Evolutionary conservation across 2,329 filamentous ascomycete genomes (phyloP).

Genomic region (Trichoderma sp.): DNA sequence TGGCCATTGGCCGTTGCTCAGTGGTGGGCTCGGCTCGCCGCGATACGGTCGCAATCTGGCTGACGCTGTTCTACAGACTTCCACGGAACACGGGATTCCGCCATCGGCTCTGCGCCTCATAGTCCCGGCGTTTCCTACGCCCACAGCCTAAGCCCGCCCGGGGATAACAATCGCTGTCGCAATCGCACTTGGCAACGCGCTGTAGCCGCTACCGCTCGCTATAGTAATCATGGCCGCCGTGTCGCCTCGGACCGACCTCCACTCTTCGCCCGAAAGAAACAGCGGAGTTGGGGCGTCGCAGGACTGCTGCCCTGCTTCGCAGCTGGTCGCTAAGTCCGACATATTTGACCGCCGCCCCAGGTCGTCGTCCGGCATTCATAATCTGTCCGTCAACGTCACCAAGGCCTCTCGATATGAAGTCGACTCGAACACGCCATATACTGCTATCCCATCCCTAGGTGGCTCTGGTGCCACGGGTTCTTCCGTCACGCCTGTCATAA

Average conservation of each 20-base stretch:
- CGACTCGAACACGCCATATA: constrained; percentile 22
- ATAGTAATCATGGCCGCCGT: constrained; percentile 15
- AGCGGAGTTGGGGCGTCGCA: constrained; percentile 2
- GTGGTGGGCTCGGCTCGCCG: not conserved
- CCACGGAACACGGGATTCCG: constrained; percentile 8
- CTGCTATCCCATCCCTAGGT: constrained; percentile 29
- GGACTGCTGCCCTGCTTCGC: constrained; percentile 8
- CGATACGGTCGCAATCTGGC: constrained; percentile 1
- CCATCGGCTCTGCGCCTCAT: not conserved
- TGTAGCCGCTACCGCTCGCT: constrained; percentile 13
- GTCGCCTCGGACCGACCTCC: constrained; percentile 23
- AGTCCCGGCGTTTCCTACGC: not conserved
- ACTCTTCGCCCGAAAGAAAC: not conserved
- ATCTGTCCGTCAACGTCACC: constrained; percentile 25
- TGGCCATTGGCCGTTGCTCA: not conserved
- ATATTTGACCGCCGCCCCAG: constrained; percentile 23
- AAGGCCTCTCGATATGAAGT: constrained; percentile 23
- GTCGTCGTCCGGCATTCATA: constrained; percentile 20
- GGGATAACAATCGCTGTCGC: constrained; percentile 13
- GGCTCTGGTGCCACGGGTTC: constrained; percentile 21
- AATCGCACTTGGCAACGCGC: not conserved
- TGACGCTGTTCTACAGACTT: constrained; percentile 9
- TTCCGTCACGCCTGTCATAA: constrained; percentile 20
- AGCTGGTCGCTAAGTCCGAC: constrained; percentile 18
- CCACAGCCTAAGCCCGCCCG: constrained; percentile 5